Conservation (phyloP, 768 basidiomycete genomes). For the Russula sp. region DNA sequence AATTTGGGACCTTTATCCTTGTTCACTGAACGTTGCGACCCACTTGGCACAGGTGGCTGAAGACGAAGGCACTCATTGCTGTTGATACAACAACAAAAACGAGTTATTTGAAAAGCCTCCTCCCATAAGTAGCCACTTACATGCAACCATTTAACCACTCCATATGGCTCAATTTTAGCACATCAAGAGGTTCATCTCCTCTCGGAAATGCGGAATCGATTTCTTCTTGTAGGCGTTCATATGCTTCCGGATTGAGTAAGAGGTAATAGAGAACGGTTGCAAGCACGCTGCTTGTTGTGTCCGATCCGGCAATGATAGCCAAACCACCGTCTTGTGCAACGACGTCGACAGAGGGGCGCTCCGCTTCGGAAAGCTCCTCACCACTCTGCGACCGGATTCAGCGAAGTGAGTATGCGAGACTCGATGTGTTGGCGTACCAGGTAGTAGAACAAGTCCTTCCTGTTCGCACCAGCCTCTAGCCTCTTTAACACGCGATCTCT, state of each 20-base stretch:
- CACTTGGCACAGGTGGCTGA: not conserved
- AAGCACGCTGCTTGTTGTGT: conserved; percentile 35
- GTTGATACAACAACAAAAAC: not conserved
- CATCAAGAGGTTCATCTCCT: conserved; percentile 18
- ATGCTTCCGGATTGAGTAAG: conserved; percentile 27
- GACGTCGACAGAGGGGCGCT: not conserved
- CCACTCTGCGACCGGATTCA: not conserved
- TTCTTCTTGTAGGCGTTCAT: conserved; percentile 13
- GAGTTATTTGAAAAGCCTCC: not conserved
- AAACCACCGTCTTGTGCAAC: conserved; percentile 32
- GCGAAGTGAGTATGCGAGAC: not conserved
- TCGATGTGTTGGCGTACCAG: conserved; percentile 25
- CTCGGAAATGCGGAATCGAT: conserved; percentile 7
- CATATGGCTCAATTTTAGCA: conserved; percentile 5
- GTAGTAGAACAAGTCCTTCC: conserved; percentile 35
- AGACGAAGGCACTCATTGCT: not conserved
- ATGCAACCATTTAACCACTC: conserved; percentile 19
- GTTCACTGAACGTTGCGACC: not conserved
- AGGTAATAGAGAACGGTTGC: conserved; percentile 32
- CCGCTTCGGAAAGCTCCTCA: conserved; percentile 7
- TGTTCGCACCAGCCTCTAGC: not conserved
- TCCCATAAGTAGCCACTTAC: not conserved
- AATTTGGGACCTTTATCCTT: not conserved
- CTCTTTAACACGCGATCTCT: not conserved
- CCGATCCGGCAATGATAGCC: conserved; percentile 38